Base-by-base conservation (phyloP, 1,284 basidiomycete species). In the Papiliotrema fonsecae region DNA sequence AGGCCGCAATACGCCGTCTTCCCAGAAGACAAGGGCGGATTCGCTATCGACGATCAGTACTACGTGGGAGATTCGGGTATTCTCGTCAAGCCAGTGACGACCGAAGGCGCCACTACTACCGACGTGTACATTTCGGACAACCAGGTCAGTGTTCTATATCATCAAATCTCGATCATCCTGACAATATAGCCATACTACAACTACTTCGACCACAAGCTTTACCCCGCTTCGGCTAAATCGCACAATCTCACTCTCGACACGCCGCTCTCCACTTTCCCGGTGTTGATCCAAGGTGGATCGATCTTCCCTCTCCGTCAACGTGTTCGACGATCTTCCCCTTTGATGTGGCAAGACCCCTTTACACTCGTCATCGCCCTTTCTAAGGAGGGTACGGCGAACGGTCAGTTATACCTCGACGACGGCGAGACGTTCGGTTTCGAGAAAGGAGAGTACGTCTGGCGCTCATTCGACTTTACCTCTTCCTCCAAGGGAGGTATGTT, bases 331-430 rank as follows among this genome's bases (percentile, higher is more conserved):
- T 81, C 93, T 1, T 88, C 92, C 0, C 79, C 85, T 0, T 78
- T 96, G 35, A 94, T 94, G 85, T 87, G 85, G 76, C 75, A 79
- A 47, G 96, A 99, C 69, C 96, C 96, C 0, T 89, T 96, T 77
- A 97, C 93, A 0, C 81, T 99, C 32, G 82, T 86, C 50, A 78
- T 97, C 22, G 89, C 91, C 0, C 76, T 96, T 19, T 80, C 81
- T 73, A 82, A 83, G 49, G 67, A 78, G 3, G 81, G 82, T 22
- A 65, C 60, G 7, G 92, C 93, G 0, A 66, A 67, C 2, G 94
- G 94, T 30, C 86, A 92, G 67, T 78, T 99, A 32, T 99, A 98
- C 74, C 80, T 96, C 47, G 96, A 98, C 70, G 96, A 98, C 63
- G 94, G 96, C 6, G 87, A 87, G 56, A 84, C 86, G 0, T 97